These are phyloP conservation scores for Astraeus odoratus DNA, from an alignment of 768 basidiomycete species.

Conservation along the genomic window DNA sequence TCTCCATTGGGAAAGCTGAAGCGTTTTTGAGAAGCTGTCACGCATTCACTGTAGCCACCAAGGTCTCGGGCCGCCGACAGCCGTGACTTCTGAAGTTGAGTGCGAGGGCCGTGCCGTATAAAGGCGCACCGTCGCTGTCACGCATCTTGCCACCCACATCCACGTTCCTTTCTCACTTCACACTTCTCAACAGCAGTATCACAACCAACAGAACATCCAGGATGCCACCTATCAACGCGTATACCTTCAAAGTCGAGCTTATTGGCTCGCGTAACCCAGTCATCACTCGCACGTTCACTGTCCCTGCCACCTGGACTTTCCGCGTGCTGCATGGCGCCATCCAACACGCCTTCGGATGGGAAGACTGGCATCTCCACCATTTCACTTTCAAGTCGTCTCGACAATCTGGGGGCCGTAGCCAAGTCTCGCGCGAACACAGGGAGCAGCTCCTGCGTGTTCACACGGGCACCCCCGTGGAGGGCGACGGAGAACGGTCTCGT, in stretches of 20 bases:
- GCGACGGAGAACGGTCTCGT: conserved; percentile 5
- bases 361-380: conserved; percentile 5
- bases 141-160: too few relatives aligned
- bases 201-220: background rate
- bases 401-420: background rate
- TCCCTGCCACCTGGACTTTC: conserved; percentile 18
- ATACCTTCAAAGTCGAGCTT: conserved; percentile 15
- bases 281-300: conserved; percentile 16
- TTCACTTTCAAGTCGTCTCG: background rate
- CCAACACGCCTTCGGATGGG: conserved; percentile 17
- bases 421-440: too few relatives aligned
- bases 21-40: too few relatives aligned
- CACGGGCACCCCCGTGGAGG: background rate
- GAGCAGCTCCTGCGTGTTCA: too few relatives aligned
- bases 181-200: too few relatives aligned
- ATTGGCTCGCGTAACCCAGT: conserved; percentile 16
- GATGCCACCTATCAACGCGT: conserved; percentile 8
- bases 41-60: too few relatives aligned
- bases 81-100: too few relatives aligned
- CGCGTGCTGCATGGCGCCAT: conserved; percentile 14
- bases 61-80: too few relatives aligned
- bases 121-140: too few relatives aligned
- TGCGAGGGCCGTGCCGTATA: too few relatives aligned
- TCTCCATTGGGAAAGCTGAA: too few relatives aligned
- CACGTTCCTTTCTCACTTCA: too few relatives aligned